A percentile compares a stretch with the other conserved stretches of the same genome.
Conservation (phyloP, 169 alveolate species). For the Babesia bovis region DNA sequence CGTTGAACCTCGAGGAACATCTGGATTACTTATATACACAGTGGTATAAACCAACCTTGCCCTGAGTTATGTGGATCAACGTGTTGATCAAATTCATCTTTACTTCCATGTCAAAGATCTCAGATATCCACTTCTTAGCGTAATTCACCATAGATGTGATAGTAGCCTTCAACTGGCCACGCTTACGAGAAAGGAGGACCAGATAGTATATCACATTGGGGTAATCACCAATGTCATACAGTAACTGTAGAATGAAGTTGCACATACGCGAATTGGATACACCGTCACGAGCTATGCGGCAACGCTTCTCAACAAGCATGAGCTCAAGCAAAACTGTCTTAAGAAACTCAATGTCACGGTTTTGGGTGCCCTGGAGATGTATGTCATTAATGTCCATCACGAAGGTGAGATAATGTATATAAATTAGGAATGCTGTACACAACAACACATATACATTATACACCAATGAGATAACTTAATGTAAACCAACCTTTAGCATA, state of each 20-base stretch:
- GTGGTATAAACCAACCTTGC: conserved; percentile 48
- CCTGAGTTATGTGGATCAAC: conserved; percentile 67
- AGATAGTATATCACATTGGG: conserved; percentile 67
- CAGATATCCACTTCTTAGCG: conserved; percentile 65
- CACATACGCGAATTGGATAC: conserved; percentile 70
- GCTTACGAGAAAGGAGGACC: conserved; percentile 63
- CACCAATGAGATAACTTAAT: no score
- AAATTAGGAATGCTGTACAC: not conserved
- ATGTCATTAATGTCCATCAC: not conserved
- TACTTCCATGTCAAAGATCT: conserved; percentile 49
- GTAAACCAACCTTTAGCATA: conserved; percentile 34
- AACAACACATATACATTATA: no score
- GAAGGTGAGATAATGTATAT: not conserved
- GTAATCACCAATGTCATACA: conserved; percentile 63
- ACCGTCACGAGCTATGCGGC: conserved; percentile 75
- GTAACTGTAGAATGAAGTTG: conserved; percentile 60
- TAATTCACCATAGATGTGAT: conserved; percentile 69
- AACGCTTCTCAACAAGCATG: conserved; percentile 71
- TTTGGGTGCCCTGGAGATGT: conserved; percentile 14
- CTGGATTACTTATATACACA: not conserved
- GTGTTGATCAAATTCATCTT: conserved; percentile 65
- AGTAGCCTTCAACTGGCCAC: conserved; percentile 73
- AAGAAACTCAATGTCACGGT: conserved; percentile 44
- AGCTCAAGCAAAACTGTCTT: conserved; percentile 55
- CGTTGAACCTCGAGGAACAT: conserved; percentile 74